These are phyloP conservation scores for Herpetomonas muscarum DNA, from an alignment of 208 protist species.

Conservation along the genomic window DNA sequence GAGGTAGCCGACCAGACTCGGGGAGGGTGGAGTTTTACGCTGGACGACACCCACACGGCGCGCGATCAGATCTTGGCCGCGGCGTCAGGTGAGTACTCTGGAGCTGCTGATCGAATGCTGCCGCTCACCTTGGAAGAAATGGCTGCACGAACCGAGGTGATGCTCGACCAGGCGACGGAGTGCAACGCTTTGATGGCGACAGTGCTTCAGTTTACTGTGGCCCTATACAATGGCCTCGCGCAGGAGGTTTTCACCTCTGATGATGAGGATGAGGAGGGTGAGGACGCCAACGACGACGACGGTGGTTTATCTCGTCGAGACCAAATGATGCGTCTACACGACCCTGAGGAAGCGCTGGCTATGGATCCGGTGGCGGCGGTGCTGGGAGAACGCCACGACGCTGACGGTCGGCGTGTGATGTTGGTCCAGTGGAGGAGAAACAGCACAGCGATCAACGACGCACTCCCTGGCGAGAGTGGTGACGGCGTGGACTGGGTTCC, in stretches of 20 bases:
- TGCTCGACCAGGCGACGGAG: background rate
- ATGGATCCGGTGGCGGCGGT: conserved; percentile 20
- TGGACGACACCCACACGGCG: too few species aligned
- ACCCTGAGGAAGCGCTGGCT: too few species aligned
- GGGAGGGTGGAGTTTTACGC: too few species aligned
- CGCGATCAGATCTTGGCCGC: too few species aligned
- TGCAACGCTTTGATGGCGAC: background rate
- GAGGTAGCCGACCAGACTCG: too few species aligned
- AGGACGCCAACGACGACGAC: background rate
- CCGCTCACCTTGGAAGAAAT: too few species aligned
- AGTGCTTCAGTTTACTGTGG: background rate
- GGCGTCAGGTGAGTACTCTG: too few species aligned
- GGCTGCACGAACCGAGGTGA: too few species aligned
- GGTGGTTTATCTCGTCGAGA: background rate
- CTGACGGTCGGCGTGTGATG: conserved; percentile 18
- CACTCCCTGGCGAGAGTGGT: background rate
- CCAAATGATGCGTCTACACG: conserved; percentile 5
- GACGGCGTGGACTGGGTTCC: conserved; percentile 29
- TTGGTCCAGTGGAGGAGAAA: conserved; percentile 28
- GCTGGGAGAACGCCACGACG: conserved; percentile 34
- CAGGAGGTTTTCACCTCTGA: background rate
- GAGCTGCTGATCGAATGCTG: too few species aligned
- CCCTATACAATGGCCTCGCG: background rate
- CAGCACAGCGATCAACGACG: background rate
- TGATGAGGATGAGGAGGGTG: background rate